Evolutionary conservation across 2,329 filamentous ascomycete species (phyloP).

Genomic region (Ophiosphaerella narmari): DNA sequence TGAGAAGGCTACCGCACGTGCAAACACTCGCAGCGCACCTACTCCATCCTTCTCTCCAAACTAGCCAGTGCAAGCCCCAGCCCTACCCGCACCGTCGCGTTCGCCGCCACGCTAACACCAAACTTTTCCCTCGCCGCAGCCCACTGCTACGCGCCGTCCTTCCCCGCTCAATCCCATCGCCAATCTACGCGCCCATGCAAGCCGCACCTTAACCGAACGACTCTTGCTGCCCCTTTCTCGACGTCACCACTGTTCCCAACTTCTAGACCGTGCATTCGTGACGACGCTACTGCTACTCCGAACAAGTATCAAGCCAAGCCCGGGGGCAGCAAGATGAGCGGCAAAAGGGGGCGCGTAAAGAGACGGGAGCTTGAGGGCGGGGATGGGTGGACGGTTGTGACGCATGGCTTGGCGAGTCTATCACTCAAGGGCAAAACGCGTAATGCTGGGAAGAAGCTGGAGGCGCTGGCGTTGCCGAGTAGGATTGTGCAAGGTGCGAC

Average conservation of each 20-base stretch:
- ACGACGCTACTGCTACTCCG: not conserved
- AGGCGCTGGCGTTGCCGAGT: conserved; percentile 16
- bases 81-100: no score
- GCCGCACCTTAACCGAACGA: conserved; percentile 27
- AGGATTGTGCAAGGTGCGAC: conserved; percentile 29
- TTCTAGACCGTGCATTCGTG: no score
- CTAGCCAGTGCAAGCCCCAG: no score
- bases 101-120: not conserved
- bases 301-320: not conserved
- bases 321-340: not conserved
- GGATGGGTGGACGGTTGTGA: conserved; percentile 47
- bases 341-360: conserved; percentile 29
- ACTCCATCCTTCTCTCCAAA: no score
- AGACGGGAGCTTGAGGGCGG: conserved; percentile 32
- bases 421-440: conserved; percentile 3
- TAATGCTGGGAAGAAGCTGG: not conserved
- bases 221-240: not conserved
- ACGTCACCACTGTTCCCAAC: no score
- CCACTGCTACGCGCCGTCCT: not conserved
- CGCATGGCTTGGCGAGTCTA: conserved; percentile 24
- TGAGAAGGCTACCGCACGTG: no score
- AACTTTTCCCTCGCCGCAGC: conserved; percentile 5
- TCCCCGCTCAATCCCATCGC: not conserved
- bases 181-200: conserved; percentile 25
- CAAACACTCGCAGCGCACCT: no score